These are phyloP conservation scores for Penicillium occitanis DNA, from an alignment of 2,329 filamentous ascomycete species.

Conservation along the genomic window DNA sequence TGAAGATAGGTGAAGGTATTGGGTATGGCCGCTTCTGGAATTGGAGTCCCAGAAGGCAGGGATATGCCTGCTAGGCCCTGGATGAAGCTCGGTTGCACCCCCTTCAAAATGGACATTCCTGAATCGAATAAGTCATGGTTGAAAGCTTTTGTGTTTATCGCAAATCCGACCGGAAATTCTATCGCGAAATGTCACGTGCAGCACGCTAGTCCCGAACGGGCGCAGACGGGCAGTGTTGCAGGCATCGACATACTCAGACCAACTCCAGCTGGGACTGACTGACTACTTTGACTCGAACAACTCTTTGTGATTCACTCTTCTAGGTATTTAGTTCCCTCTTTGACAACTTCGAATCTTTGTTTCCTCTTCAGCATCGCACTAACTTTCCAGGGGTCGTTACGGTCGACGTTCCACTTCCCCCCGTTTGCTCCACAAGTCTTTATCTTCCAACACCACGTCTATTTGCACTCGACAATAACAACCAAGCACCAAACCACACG, in stretches of 20 bases:
- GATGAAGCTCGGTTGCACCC: slow-evolving; percentile 11
- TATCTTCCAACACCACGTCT: slow-evolving; percentile 14
- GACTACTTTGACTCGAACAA: slow-evolving; percentile 1
- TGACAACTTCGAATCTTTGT: background rate
- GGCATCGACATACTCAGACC: slow-evolving; percentile 11
- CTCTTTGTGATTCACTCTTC: slow-evolving; percentile 8
- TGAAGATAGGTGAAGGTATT: slow-evolving; percentile 19
- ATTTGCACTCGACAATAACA: slow-evolving; percentile 16
- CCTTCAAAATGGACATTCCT: slow-evolving; percentile 19
- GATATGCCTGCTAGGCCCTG: slow-evolving; percentile 12
- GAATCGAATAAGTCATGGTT: background rate
- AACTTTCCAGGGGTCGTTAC: slow-evolving; percentile 7
- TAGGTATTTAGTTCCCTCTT: background rate
- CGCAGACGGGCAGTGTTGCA: background rate
- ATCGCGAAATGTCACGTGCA: slow-evolving; percentile 15
- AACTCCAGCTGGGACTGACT: background rate
- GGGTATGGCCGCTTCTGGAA: slow-evolving; percentile 11
- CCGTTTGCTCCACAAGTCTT: slow-evolving; percentile 15
- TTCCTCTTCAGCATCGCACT: background rate
- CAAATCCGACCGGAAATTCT: slow-evolving; percentile 11
- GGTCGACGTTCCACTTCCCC: slow-evolving; percentile 19
- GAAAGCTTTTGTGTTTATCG: background rate
- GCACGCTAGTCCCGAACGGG: slow-evolving; percentile 10
- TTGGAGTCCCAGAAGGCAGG: background rate
- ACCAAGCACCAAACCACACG: slow-evolving; percentile 4